Evolutionary conservation across 2,329 filamentous ascomycete species (phyloP).

Genomic region (Nakataea oryzae): DNA sequence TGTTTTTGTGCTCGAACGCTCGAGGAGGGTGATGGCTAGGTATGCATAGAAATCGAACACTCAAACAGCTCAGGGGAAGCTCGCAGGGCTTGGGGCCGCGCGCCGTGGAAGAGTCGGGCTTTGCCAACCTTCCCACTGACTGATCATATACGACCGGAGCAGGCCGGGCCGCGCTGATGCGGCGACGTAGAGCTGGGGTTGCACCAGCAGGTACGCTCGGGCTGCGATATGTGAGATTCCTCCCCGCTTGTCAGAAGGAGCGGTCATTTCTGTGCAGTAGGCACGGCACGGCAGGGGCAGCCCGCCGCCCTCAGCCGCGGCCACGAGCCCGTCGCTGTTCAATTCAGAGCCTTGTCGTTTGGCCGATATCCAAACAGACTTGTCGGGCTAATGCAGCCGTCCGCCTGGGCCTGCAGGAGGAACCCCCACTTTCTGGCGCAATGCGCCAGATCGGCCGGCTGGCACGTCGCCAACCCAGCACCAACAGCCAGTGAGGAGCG

Average conservation of each 20-base stretch:
- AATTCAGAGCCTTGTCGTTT: slow-evolving; percentile 8
- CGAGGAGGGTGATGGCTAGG: too few relatives aligned
- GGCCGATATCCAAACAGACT: slow-evolving; percentile 18
- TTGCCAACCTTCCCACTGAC: neutral
- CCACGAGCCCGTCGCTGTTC: neutral
- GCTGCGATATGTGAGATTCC: too few relatives aligned
- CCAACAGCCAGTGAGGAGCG: neutral
- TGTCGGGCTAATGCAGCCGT: slow-evolving; percentile 10
- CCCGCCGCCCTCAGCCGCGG: neutral
- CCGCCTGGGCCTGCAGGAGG: slow-evolving; percentile 7
- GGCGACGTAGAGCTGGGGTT: too few relatives aligned
- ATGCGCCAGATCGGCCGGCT: neutral
- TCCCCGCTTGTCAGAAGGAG: neutral
- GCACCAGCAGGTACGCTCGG: too few relatives aligned
- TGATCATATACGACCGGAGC: neutral
- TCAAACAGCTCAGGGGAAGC: too few relatives aligned
- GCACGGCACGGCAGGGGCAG: neutral
- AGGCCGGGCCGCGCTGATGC: too few relatives aligned
- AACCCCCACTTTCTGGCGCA: neutral
- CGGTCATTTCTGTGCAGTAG: too few relatives aligned
- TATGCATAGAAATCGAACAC: neutral
- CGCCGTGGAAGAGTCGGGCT: neutral
- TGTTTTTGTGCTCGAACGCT: neutral
- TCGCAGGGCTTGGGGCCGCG: too few relatives aligned
- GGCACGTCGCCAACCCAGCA: neutral